Percentiles rank a stretch among this genome's conserved stretches.
These are phyloP conservation scores for Eugenia klotzschiana DNA, from an alignment of 441 rosid species.

Conservation along the genomic window DNA sequence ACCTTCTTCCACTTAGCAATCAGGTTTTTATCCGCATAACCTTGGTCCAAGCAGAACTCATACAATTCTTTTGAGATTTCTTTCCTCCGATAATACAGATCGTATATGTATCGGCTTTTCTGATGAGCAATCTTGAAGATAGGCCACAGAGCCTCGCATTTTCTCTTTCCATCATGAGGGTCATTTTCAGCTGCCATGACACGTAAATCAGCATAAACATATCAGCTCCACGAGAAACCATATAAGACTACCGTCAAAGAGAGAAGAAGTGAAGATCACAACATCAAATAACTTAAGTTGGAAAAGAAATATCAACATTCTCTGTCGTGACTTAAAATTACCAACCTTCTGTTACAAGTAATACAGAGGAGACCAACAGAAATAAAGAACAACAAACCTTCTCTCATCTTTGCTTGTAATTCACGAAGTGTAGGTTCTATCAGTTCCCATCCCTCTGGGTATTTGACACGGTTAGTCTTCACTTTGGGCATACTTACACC, in stretches of 20 bases:
- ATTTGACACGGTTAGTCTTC: slow-evolving; percentile 50
- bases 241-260: neutral
- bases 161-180: slow-evolving; percentile 62
- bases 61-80: slow-evolving; percentile 63
- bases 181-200: slow-evolving; percentile 51
- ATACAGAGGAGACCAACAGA: neutral
- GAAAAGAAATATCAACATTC: neutral
- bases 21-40: slow-evolving; percentile 45
- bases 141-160: slow-evolving; percentile 67
- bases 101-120: slow-evolving; percentile 54
- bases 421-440: slow-evolving; percentile 70
- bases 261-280: neutral
- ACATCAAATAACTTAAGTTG: neutral
- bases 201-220: neutral
- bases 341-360: neutral
- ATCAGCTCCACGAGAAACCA: neutral
- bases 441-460: slow-evolving; percentile 78
- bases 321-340: neutral
- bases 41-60: slow-evolving; percentile 68
- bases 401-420: slow-evolving; percentile 65
- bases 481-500: slow-evolving; percentile 56
- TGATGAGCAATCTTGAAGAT: slow-evolving; percentile 66
- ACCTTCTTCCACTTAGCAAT: slow-evolving; percentile 72
- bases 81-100: slow-evolving; percentile 40
- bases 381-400: slow-evolving; percentile 24